Base-by-base conservation (phyloP, 148 eudicot species). In the Selenicereus undatus region DNA sequence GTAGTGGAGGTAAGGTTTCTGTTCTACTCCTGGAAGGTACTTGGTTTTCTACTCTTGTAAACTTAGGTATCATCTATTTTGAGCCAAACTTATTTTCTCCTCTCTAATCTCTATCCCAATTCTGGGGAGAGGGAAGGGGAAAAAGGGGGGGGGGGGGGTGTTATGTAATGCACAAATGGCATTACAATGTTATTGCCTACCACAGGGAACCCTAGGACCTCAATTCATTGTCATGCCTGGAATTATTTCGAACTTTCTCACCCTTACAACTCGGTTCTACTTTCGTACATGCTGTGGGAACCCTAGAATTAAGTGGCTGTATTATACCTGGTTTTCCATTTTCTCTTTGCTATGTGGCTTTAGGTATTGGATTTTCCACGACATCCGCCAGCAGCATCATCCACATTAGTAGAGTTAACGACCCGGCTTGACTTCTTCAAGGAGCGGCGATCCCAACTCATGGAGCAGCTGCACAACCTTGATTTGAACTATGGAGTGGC, bases 371-470 rank as follows among this genome's bases (percentile, higher is more conserved):
- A 93, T 78, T 90, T 88, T 86, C 88, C 92, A 26, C 84, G 92
- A 81, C 90, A 91, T 70, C 94, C 88, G 30, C 74, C 91, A 43
- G 86, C 87, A 66, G 91, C 97, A 39, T 90, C 98, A 12, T 96
- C 99, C n/a, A 91, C 98, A 70, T 82, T 95, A 88, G 93, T 93
- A 76, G 98, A 95, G 78, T 82, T 93, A 77, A 96, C 99, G 29
- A 90, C 99, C 68, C 93, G 99, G 50, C 98, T 96, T 29, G 99
- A 96, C 81, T 96, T 96, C 91, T 96, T 96, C 88, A 96, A 93
- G 86, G 98, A 96, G 78, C 89, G 99, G 66, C 91, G 99, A 43
- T 92, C 97, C 79, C 99, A 95, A 84, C 90, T 95, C 77, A 93
- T 95, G 99, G 99, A 95, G 77, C 99, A 95, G 83, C 94, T 95